Percentiles rank a stretch among this genome's conserved stretches.
Conservation (phyloP, 2,329 filamentous ascomycete genomes). For the Parascedosporium putredinis region DNA sequence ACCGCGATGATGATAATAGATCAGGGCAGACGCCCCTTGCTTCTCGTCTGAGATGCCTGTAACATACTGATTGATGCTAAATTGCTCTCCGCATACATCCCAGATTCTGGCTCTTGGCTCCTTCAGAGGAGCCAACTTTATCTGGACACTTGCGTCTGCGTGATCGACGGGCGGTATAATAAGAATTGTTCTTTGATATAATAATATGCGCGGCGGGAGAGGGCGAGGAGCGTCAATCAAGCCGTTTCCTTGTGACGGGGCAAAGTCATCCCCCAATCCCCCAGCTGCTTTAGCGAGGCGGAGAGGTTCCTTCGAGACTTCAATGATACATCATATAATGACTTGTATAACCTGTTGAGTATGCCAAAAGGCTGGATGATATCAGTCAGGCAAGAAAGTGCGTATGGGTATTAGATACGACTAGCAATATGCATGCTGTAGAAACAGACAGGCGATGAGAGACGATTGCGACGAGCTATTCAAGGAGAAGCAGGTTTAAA, state of each 20-base stretch:
- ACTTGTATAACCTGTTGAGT: background rate
- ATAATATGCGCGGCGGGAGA: background rate
- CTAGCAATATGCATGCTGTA: too few species aligned
- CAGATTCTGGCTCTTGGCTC: constrained; percentile 2
- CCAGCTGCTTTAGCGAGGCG: background rate
- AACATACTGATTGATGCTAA: background rate
- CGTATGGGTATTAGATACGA: too few species aligned
- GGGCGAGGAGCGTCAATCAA: background rate
- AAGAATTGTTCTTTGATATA: background rate
- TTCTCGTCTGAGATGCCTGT: background rate
- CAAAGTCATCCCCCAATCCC: background rate
- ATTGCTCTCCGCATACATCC: background rate
- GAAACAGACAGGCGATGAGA: background rate
- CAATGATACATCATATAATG: background rate
- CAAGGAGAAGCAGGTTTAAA: background rate
- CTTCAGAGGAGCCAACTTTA: background rate
- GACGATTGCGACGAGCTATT: too few species aligned
- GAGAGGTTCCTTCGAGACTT: background rate
- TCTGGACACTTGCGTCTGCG: background rate
- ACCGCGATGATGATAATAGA: too few species aligned
- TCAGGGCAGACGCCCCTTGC: background rate
- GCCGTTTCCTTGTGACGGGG: too few species aligned
- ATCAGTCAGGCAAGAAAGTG: background rate
- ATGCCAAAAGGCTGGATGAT: background rate
- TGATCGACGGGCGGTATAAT: background rate